A percentile compares a stretch with the other conserved stretches of the same genome.
These are phyloP conservation scores for Geranomyces variabilis DNA, from an alignment of 192 early-diverging fungal genomes.

Conservation along the genomic window DNA sequence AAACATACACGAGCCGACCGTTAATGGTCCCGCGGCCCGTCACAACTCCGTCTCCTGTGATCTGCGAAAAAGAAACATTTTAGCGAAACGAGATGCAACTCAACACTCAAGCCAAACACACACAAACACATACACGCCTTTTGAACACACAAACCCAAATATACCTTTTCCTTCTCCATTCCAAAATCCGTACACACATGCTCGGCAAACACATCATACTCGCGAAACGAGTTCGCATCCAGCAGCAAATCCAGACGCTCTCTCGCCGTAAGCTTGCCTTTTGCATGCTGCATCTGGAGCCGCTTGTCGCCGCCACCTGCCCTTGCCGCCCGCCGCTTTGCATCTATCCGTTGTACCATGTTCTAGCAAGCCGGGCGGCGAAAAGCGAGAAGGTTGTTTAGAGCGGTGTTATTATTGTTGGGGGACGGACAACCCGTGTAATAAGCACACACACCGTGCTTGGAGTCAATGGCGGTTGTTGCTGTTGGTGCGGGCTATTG, in stretches of 20 bases:
- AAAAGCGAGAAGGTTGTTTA: too few relatives aligned
- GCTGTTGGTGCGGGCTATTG: too few relatives aligned
- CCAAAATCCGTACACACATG: constrained; percentile 92
- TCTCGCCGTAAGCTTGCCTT: constrained; percentile 92
- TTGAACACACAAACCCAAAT: too few relatives aligned
- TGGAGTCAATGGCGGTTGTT: too few relatives aligned
- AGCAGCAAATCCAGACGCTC: constrained; percentile 86
- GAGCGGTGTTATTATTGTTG: too few relatives aligned
- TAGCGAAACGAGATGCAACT: too few relatives aligned
- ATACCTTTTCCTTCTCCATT: constrained; percentile 74
- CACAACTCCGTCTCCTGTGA: constrained; percentile 93
- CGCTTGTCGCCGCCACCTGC: constrained; percentile 80
- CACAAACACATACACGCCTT: too few relatives aligned
- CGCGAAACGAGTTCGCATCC: constrained; percentile 82
- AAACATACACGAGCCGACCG: constrained; percentile 86
- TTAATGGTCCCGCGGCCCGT: constrained; percentile 95
- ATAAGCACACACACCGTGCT: too few relatives aligned
- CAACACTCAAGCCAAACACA: too few relatives aligned
- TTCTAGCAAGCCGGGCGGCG: too few relatives aligned
- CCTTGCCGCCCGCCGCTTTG: constrained; percentile 72
- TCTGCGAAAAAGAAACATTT: constrained; percentile 40
- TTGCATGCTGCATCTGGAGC: constrained; percentile 82
- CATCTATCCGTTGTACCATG: constrained; percentile 37
- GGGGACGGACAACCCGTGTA: too few relatives aligned
- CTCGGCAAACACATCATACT: constrained; percentile 93